Conservation (phyloP, 2,329 filamentous ascomycete genomes). For the Fusarium denticulatum region DNA sequence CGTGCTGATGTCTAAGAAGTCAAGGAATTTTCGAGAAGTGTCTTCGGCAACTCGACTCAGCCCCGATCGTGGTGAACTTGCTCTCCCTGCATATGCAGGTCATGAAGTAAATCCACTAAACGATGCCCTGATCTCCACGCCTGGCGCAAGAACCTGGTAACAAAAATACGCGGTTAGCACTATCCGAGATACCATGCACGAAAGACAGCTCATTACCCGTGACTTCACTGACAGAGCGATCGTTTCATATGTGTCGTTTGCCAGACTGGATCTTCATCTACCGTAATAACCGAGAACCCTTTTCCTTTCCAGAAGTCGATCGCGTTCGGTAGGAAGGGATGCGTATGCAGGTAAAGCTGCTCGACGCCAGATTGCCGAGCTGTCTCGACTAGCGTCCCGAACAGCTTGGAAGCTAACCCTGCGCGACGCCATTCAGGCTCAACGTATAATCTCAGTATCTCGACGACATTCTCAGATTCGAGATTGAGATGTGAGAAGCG, state of each 20-base stretch:
- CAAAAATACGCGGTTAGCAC: neutral
- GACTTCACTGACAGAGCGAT: neutral
- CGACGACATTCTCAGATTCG: slow-evolving; percentile 30
- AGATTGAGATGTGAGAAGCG: slow-evolving; percentile 40
- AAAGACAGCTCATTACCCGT: neutral
- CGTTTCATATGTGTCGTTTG: slow-evolving; percentile 44
- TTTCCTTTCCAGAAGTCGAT: slow-evolving; percentile 42
- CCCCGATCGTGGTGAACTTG: neutral
- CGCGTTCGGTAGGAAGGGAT: slow-evolving; percentile 42
- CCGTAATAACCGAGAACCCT: slow-evolving; percentile 29
- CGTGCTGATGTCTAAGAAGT: neutral
- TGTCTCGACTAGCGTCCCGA: slow-evolving; percentile 20
- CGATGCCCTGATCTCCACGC: neutral
- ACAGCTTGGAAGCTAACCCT: slow-evolving; percentile 42
- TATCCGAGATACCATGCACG: neutral
- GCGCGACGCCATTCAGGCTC: slow-evolving; percentile 40
- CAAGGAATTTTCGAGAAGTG: neutral
- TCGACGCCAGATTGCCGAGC: slow-evolving; percentile 28
- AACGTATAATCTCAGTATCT: slow-evolving; percentile 44
- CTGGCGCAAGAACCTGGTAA: neutral
- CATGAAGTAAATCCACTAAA: neutral
- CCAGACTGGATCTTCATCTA: slow-evolving; percentile 43
- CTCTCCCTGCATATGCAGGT: neutral
- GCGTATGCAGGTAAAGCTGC: slow-evolving; percentile 43
- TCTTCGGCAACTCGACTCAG: neutral